A percentile compares a stretch with the other conserved stretches of the same genome.
Conservation (phyloP, 2,329 filamentous ascomycete species). For the Ustilaginoidea virens region DNA sequence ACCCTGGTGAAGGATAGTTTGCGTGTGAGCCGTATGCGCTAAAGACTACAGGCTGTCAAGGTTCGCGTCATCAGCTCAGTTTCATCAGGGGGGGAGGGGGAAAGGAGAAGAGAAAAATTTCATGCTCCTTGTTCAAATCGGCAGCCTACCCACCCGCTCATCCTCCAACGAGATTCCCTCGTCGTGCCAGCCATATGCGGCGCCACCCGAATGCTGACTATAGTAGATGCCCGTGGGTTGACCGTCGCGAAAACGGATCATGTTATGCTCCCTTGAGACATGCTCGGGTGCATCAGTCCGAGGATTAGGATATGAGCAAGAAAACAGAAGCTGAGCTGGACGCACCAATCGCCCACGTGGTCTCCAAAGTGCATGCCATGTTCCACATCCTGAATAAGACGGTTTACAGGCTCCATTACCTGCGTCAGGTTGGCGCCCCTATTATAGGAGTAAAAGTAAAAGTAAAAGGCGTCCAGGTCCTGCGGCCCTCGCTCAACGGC, state of each 20-base stretch:
- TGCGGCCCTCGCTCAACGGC: slow-evolving; percentile 9
- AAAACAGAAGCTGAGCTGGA: neutral
- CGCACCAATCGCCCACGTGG: slow-evolving; percentile 13
- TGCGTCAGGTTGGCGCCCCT: slow-evolving; percentile 13
- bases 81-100: no score
- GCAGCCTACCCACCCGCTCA: slow-evolving; percentile 10
- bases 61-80: no score
- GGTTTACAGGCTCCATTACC: slow-evolving; percentile 11
- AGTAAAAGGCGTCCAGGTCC: slow-evolving; percentile 15
- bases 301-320: neutral
- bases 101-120: no score
- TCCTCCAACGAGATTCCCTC: slow-evolving; percentile 7
- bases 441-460: slow-evolving; percentile 19
- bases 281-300: neutral
- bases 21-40: slow-evolving; percentile 17
- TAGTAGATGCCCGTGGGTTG: slow-evolving; percentile 13
- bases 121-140: no score
- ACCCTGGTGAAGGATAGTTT: slow-evolving; percentile 14
- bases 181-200: slow-evolving; percentile 12
- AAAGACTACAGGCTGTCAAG: slow-evolving; percentile 14
- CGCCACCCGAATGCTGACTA: slow-evolving; percentile 13
- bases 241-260: slow-evolving; percentile 14
- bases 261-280: slow-evolving; percentile 18
- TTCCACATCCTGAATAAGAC: slow-evolving; percentile 8
- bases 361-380: slow-evolving; percentile 11